Conservation (phyloP, 805 yeast genomes). For the Candida wancherniae region DNA sequence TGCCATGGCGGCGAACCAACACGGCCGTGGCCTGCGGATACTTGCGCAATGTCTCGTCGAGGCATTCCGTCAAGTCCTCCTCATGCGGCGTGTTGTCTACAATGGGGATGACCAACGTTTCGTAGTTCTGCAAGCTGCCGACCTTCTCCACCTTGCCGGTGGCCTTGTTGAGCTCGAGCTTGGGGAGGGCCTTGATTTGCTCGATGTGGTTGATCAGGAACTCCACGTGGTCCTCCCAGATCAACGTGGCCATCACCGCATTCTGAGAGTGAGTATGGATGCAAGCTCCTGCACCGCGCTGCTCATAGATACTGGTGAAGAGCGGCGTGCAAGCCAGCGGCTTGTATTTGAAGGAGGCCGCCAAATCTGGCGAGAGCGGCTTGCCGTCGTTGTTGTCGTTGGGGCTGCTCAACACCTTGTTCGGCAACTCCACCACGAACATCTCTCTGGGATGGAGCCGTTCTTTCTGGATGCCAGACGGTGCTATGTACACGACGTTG, state of each 20-base stretch:
- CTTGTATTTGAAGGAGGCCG: slow-evolving; percentile 47
- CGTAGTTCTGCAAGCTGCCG: slow-evolving; percentile 68
- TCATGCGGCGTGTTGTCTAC: slow-evolving; percentile 89
- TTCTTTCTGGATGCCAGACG: slow-evolving; percentile 96
- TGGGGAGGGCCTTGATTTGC: slow-evolving; percentile 89
- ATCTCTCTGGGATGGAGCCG: slow-evolving; percentile 75
- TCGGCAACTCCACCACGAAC: slow-evolving; percentile 64
- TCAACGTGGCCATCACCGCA: slow-evolving; percentile 75
- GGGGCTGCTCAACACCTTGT: slow-evolving; percentile 58
- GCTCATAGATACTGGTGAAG: slow-evolving; percentile 64
- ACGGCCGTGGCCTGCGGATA: slow-evolving; percentile 84
- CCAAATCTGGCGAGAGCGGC: slow-evolving; percentile 28
- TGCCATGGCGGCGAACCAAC: slow-evolving; percentile 87
- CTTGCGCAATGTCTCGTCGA: slow-evolving; percentile 57
- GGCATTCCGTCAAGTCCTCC: slow-evolving; percentile 67
- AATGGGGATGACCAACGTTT: slow-evolving; percentile 78
- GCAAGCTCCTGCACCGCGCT: slow-evolving; percentile 81
- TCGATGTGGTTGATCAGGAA: slow-evolving; percentile 78
- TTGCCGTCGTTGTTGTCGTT: slow-evolving; percentile 18
- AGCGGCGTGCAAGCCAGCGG: slow-evolving; percentile 95
- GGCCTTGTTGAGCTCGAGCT: slow-evolving; percentile 26
- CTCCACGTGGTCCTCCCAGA: slow-evolving; percentile 57
- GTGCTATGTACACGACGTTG: slow-evolving; percentile 68
- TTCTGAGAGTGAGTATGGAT: slow-evolving; percentile 91
- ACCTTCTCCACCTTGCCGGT: slow-evolving; percentile 46